A percentile compares a stretch with the other conserved stretches of the same genome.
phyloP scores from a whole-genome alignment of 2,329 filamentous ascomycete species.

The Ascochyta pisi region DNA sequence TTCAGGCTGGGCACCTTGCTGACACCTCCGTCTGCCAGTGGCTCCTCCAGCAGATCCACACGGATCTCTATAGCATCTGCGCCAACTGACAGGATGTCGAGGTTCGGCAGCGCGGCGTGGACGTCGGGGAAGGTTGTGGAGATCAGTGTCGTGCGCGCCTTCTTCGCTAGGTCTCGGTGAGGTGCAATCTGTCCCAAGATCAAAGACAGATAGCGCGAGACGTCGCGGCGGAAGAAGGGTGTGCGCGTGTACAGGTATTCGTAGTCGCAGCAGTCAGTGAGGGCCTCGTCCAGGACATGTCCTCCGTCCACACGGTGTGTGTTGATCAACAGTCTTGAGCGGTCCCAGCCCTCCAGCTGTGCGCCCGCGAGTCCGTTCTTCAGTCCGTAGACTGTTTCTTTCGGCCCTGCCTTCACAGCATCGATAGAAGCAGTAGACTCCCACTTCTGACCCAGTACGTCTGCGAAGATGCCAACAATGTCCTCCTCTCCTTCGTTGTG shows the following conservation, averaged over 20 bases:
- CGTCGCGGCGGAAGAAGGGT: slow-evolving; percentile 75
- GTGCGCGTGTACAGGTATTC: slow-evolving; percentile 82
- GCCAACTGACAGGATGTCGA: slow-evolving; percentile 86
- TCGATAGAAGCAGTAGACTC: slow-evolving; percentile 64
- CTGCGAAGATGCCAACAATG: slow-evolving; percentile 77
- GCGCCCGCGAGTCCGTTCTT: slow-evolving; percentile 62
- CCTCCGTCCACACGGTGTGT: slow-evolving; percentile 75
- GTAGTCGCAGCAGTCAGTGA: slow-evolving; percentile 78
- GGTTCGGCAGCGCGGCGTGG: slow-evolving; percentile 78
- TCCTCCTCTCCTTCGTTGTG: slow-evolving; percentile 75
- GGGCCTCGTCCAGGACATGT: slow-evolving; percentile 65
- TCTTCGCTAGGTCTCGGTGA: slow-evolving; percentile 78
- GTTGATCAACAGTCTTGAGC: slow-evolving; percentile 73
- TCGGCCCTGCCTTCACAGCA: slow-evolving; percentile 61
- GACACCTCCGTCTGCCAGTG: slow-evolving; percentile 64
- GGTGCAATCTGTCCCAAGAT: slow-evolving; percentile 79
- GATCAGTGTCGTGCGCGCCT: slow-evolving; percentile 81
- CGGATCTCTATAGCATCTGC: slow-evolving; percentile 85
- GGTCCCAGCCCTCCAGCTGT: slow-evolving; percentile 64
- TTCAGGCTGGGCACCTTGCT: slow-evolving; percentile 76
- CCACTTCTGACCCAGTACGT: slow-evolving; percentile 78
- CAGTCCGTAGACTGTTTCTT: slow-evolving; percentile 73
- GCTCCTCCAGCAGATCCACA: slow-evolving; percentile 80
- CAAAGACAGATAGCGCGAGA: slow-evolving; percentile 80
- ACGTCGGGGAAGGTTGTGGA: slow-evolving; percentile 90